Base-by-base conservation (phyloP, 345 rosid species). In the Leavenworthia alabamica region DNA sequence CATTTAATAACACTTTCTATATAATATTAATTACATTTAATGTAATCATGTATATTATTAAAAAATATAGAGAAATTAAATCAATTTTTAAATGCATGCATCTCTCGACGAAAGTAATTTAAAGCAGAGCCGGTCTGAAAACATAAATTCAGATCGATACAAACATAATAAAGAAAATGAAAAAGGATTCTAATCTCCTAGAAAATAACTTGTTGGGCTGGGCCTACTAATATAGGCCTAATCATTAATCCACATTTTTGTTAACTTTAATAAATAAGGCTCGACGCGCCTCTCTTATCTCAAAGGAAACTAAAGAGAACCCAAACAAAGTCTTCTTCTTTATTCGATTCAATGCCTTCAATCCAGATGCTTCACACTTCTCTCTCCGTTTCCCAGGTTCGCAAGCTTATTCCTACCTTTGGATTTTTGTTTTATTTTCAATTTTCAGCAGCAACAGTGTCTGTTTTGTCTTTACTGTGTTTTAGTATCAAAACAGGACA, bases 381-480 rank as follows among this genome's bases (percentile, higher is more conserved):
- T 50, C 62, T 62, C 66, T 66, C 77, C 63, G 33, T 70, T 27
- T 71, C 67, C 49, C 86, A 73, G 90, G 95, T 85, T 56, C 46
- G 64, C 20, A 16, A 8, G 29, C 14, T 7, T 10, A 3, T n/a
- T 10, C 44, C 41, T 56, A 45, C 37, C 35, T 53, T 41, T 4
- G 24, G 6, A 9, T 26, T 26, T 4, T n/a, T n/a, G n/a, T 26
- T 62, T 13, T 26, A 26, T n/a, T n/a, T n/a, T n/a, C 26, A 1
- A 3, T 33, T 45, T 17, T 44, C 15, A 3, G 50, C 9, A 17
- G 4, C 19, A 42, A 58, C 43, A 35, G 11, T 44, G 29, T 11
- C 4, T 31, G n/a, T 22, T 43, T 52, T 40, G 23, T 17, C 56
- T 9, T 19, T 6, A 16, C 40, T 8, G n/a, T n/a, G n/a, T n/a